Base-by-base conservation (phyloP, 371 early-diverging fungal species). In the Furculomyces boomerangus region DNA sequence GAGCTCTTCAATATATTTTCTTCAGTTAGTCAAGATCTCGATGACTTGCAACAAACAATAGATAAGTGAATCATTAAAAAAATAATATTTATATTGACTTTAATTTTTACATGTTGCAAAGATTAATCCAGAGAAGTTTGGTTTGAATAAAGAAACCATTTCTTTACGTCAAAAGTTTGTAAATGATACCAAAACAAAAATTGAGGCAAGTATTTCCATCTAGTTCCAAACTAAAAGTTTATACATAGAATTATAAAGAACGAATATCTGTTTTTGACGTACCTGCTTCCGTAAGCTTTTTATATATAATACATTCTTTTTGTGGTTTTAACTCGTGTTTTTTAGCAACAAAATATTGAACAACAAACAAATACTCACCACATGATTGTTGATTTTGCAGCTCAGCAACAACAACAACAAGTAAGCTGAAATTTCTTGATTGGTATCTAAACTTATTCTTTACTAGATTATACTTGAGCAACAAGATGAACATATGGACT, bases 401-500 rank as follows among this genome's bases (percentile, higher is more conserved):
- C 44, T 25, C 51, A 68, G 44, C 68, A 67, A 55, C 37, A 39
- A 31, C 65, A 67, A 51, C 68, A 67, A 41, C 68, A 53, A 22
- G 53, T 53, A 8, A 46, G 49, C 18, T 30, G 7, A 5, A 8
- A 3, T 50, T n/a, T 20, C 31, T 22, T 37, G n/a, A 26, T 16
- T 26, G 16, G 8, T 8, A 46, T 8, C 8, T 30, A 46, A 8
- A 8, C 16, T 26, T 46, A 8, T 46, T 26, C 47, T 46, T 46
- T 26, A 22, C 28, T 49, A 68, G 57, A 50, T 65, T 51, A 60
- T 80, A 44, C 69, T 80, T 63, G 61, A 67, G 51, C 63, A 74
- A 50, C 81, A 80, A 63, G 80, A 80, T 58, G 53, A 68, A 50
- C 80, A 79, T 55, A 57, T 80, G 48, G 80, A 77, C 40, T 64